phyloP scores from a whole-genome alignment of 1,139 yeast species.

The Martiniozyma asiatica region DNA sequence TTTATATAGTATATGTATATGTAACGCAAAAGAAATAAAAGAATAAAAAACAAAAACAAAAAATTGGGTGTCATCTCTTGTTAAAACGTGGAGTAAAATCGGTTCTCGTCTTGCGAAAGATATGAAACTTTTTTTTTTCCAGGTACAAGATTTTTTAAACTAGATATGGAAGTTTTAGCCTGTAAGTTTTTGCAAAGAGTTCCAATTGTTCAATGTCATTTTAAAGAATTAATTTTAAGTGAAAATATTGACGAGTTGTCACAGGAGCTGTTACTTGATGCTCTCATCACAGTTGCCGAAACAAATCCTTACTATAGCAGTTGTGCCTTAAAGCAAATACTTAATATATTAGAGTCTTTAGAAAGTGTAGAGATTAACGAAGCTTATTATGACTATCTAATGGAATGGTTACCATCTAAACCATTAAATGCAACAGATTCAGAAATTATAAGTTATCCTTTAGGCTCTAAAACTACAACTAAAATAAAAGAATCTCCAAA shows the following conservation, averaged over 20 bases:
- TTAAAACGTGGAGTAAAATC: too few relatives aligned
- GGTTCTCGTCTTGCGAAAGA: too few relatives aligned
- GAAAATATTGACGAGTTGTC: too few relatives aligned
- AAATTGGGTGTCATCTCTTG: too few relatives aligned
- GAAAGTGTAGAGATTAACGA: constrained; percentile 28
- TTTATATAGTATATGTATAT: not conserved
- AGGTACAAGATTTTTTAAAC: too few relatives aligned
- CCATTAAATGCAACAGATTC: constrained; percentile 32
- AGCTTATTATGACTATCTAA: constrained; percentile 38
- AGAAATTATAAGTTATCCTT: constrained; percentile 37
- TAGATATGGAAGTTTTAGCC: constrained; percentile 16
- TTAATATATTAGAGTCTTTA: constrained; percentile 26
- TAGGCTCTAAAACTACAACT: constrained; percentile 24
- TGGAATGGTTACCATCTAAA: constrained; percentile 29
- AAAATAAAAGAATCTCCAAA: constrained; percentile 49
- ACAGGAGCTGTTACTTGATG: too few relatives aligned
- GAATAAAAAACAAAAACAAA: too few relatives aligned
- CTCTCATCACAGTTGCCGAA: too few relatives aligned
- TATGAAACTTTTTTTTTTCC: too few relatives aligned
- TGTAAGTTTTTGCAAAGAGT: constrained; percentile 23
- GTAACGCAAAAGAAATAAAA: too few relatives aligned
- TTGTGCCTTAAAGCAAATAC: constrained; percentile 30
- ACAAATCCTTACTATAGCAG: constrained; percentile 42
- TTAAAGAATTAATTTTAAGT: too few relatives aligned
- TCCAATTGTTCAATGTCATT: constrained; percentile 9